A percentile compares a stretch with the other conserved stretches of the same genome.
Conservation (phyloP, 768 basidiomycete genomes). For the Boletus pseudopeckii region DNA sequence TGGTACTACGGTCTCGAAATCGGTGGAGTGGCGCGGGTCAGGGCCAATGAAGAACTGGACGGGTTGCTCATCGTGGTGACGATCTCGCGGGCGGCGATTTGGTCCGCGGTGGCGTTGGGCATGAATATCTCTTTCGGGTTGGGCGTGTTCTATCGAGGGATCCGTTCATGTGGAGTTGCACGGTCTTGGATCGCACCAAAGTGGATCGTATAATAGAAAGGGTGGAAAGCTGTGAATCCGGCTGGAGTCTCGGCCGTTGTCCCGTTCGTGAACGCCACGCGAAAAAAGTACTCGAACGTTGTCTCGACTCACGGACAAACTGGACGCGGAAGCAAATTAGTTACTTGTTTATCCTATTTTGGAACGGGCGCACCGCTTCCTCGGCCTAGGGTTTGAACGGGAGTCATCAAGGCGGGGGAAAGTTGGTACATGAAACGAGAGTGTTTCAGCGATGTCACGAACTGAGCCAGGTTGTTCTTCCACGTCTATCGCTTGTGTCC, state of each 20-base stretch:
- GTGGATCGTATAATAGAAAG: too few species aligned
- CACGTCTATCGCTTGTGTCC: background rate
- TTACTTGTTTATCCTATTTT: background rate
- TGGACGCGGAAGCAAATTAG: background rate
- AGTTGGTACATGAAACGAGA: slow-evolving; percentile 18
- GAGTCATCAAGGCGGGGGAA: slow-evolving; percentile 10
- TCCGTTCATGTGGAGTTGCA: too few species aligned
- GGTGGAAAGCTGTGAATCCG: background rate
- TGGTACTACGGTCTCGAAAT: too few species aligned
- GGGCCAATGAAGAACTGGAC: too few species aligned
- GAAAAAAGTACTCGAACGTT: background rate
- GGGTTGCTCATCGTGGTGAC: too few species aligned
- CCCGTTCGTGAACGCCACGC: background rate
- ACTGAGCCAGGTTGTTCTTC: background rate
- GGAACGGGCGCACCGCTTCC: background rate
- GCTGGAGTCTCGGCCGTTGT: background rate
- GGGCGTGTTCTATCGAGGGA: too few species aligned
- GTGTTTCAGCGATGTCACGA: background rate
- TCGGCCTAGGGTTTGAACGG: background rate
- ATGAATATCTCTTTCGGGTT: too few species aligned
- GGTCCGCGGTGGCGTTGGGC: too few species aligned
- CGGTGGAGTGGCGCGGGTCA: too few species aligned
- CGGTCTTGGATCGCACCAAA: too few species aligned
- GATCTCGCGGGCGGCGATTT: too few species aligned
- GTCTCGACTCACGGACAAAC: background rate